Conservation (phyloP, 1,284 basidiomycete species). For the Coniferiporia sulphurascens region DNA sequence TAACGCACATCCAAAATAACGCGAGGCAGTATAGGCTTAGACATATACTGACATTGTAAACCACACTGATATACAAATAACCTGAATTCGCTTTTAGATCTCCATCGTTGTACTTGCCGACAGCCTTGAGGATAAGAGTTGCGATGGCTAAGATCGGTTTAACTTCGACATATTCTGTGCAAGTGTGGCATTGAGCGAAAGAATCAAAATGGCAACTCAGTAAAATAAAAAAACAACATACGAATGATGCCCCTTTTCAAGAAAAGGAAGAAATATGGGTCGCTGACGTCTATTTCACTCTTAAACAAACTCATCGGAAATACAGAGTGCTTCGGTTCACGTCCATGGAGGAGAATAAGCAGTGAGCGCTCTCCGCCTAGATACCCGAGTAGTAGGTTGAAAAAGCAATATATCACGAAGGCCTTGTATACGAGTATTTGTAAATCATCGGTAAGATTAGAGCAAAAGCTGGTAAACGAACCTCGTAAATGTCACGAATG, state of each 20-base stretch:
- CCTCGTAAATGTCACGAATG: slow-evolving; percentile 95
- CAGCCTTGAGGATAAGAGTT: slow-evolving; percentile 83
- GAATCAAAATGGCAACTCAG: background rate
- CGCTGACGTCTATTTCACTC: slow-evolving; percentile 81
- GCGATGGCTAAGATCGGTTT: slow-evolving; percentile 87
- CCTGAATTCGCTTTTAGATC: slow-evolving; percentile 80
- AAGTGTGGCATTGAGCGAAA: background rate
- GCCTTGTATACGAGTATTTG: slow-evolving; percentile 47
- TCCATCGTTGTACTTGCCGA: slow-evolving; percentile 89
- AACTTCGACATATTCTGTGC: slow-evolving; percentile 91
- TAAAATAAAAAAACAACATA: slow-evolving; percentile 38
- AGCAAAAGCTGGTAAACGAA: slow-evolving; percentile 30
- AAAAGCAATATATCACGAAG: slow-evolving; percentile 95
- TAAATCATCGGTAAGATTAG: slow-evolving; percentile 4
- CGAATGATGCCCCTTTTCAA: slow-evolving; percentile 94
- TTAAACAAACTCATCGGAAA: slow-evolving; percentile 81
- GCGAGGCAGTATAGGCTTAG: slow-evolving; percentile 83
- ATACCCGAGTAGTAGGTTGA: slow-evolving; percentile 78
- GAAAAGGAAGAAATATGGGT: slow-evolving; percentile 91
- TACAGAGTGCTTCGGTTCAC: slow-evolving; percentile 81
- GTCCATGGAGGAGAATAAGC: slow-evolving; percentile 86
- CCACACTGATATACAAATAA: slow-evolving; percentile 86
- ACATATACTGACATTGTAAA: slow-evolving; percentile 75
- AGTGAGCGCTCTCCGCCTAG: slow-evolving; percentile 92
- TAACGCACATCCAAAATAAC: slow-evolving; percentile 92